Conservation (phyloP, 1,139 yeast genomes). For the Debaryomyces singareniensis region DNA sequence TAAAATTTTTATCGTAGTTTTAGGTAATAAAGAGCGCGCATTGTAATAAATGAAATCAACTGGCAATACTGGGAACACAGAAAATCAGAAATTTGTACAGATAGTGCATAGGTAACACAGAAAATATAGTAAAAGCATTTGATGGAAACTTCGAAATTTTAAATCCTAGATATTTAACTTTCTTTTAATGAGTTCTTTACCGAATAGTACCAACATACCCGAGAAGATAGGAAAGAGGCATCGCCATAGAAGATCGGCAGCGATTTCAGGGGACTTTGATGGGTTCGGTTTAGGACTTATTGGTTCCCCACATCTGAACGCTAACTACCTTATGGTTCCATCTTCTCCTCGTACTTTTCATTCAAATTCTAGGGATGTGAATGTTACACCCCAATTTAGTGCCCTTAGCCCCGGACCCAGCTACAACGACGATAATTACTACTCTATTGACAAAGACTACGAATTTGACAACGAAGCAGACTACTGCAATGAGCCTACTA, state of each 20-base stretch:
- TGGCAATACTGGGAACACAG: too few species aligned
- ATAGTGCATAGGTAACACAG: too few species aligned
- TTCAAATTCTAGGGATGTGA: background rate
- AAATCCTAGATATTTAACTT: too few species aligned
- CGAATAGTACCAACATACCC: slow-evolving; percentile 8
- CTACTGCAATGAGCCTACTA: slow-evolving; percentile 18
- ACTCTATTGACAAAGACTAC: slow-evolving; percentile 16
- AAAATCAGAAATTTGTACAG: too few species aligned
- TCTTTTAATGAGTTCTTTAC: slow-evolving; percentile 9
- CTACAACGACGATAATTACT: background rate
- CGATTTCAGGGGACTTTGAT: slow-evolving; percentile 71
- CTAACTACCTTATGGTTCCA: slow-evolving; percentile 3
- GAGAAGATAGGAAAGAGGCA: slow-evolving; percentile 35
- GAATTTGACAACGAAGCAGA: slow-evolving; percentile 32
- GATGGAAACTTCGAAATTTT: too few species aligned
- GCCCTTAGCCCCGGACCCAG: background rate
- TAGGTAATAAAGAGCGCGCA: too few species aligned
- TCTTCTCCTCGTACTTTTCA: slow-evolving; percentile 1
- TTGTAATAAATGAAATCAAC: too few species aligned
- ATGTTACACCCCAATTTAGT: background rate
- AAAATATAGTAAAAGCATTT: too few species aligned
- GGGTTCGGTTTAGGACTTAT: slow-evolving; percentile 34
- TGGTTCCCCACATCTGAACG: slow-evolving; percentile 15
- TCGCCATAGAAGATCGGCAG: slow-evolving; percentile 65
- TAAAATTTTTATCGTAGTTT: too few species aligned